Evolutionary conservation across 805 yeast genomes (phyloP), one percentile per base, ranked within the genome.

Genomic region (Spathaspora hagerdaliae): DNA sequence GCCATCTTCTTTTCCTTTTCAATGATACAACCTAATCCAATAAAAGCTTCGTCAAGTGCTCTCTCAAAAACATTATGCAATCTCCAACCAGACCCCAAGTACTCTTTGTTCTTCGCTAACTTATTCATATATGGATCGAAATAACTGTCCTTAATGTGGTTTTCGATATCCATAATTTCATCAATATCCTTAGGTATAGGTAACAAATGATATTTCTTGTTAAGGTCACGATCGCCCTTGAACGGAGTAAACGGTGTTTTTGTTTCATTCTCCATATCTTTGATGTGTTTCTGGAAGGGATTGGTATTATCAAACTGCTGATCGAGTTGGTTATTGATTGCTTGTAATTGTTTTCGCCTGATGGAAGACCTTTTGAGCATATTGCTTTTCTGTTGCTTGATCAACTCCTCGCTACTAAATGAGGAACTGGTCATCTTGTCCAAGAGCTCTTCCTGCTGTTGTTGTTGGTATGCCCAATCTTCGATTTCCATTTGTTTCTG

Each of bases 241-340:
- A 92, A 92, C 7, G 98, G 98, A 9, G 98, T 90, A 63, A 91
- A 92, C 13, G 98, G 98, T 7, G 63, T 53, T 36, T 46, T 48
- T 38, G 40, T 44, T 27, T 58, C 63, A 29, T 48, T 52, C 27
- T 47, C 51, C 12, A 60, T 38, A 47, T 59, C 50, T 46, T 57
- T 53, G 59, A 51, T 44, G 24, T 24, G 19, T 27, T 45, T 38
- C 6, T 27, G 31, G 56, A 61, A 50, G 13, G 66, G 60, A 36
- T 62, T 57, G 39, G 56, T 37, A 43, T 58, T 56, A 51, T 67
- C 62, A 45, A 69, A 67, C 50, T 64, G 68, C 39, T 63, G 67
- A 44, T 71, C 75, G 44, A 71, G 58, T 53, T 83, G 87, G 50
- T 77, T 81, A 48, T 83, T 79, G 14, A 85, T 77, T 51, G 77